A percentile compares a stretch with the other conserved stretches of the same genome.
Evolutionary conservation across 2,329 filamentous ascomycete species (phyloP).

Genomic region (Zymoseptoria pseudotritici): DNA sequence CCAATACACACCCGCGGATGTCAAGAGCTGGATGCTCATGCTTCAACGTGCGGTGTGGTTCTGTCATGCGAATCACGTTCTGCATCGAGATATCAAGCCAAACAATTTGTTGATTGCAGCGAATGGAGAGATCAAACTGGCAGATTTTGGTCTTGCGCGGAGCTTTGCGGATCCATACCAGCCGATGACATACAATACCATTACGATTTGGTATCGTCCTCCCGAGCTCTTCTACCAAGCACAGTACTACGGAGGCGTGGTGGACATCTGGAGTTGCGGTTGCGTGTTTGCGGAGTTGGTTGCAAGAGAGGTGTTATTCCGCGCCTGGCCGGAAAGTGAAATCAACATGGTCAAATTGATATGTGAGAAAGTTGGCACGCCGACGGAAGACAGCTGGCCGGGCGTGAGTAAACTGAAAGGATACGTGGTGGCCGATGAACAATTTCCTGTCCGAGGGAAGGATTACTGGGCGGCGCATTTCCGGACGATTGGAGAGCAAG

Average conservation of each 20-base stretch:
- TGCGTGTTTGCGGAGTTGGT: constrained; percentile 90
- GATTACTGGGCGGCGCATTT: constrained; percentile 72
- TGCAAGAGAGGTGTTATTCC: constrained; percentile 70
- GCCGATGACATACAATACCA: constrained; percentile 87
- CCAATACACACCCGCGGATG: constrained; percentile 77
- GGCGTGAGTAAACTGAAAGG: constrained; percentile 73
- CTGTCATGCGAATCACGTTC: constrained; percentile 87
- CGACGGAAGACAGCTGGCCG: constrained; percentile 91
- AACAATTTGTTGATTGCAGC: constrained; percentile 95
- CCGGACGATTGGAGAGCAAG: constrained; percentile 69
- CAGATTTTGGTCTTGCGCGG: constrained; percentile 92
- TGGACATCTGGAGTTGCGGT: constrained; percentile 91
- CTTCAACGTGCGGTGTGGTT: constrained; percentile 88
- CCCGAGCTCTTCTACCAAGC: constrained; percentile 90
- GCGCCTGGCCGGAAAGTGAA: constrained; percentile 65
- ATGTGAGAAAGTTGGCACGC: constrained; percentile 77
- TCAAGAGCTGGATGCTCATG: constrained; percentile 99
- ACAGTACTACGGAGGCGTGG: constrained; percentile 78
- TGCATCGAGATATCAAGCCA: constrained; percentile 97
- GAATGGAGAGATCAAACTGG: constrained; percentile 88
- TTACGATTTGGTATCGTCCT: constrained; percentile 94
- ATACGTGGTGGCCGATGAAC: constrained; percentile 64
- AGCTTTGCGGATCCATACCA: constrained; percentile 78
- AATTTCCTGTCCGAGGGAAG: constrained; percentile 52
- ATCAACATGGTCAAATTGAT: constrained; percentile 81